Evolutionary conservation across 2,329 filamentous ascomycete species (phyloP), one percentile per base, ranked within the genome.

Genomic region (Neopestalotiopsis sp.): DNA sequence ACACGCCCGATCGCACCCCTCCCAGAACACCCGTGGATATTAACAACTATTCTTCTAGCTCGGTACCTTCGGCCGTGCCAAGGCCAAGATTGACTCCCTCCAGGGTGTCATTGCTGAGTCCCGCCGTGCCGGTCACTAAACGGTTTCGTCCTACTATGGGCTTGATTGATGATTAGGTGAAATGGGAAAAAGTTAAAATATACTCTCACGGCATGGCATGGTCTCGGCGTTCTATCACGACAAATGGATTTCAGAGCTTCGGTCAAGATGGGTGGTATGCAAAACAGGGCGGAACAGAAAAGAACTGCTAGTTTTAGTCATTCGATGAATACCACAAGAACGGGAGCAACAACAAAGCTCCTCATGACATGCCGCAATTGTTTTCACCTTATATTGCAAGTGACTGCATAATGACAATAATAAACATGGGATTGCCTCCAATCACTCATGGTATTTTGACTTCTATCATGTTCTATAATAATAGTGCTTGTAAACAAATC

Each of bases 41-140:
- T 79, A 71, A 79, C 42, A 20, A 20, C 42, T 69, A 38, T 68
- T 69, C 74, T 74, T 69, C 74, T 74, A 96, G 92, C 95, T 99
- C 89, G 96, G 96, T 84, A 98, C 96, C 79, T 98, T 98, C 86
- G 93, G 94, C 82, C 95, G 96, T 85, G 95, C 95, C 82, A 99
- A 99, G 95, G 92, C 90, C 84, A 99, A 99, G 95, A 96, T 99
- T 78, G 96, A 99, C 84, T 95, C 98, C 89, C 94, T 99, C 88
- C 94, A 94, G 88, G 91, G 94, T 81, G 93, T 99, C 86, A 99
- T 99, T 83, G 94, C 95, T 81, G 96, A 98, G 89, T 92, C 95
- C 83, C 95, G 95, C 86, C 85, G 87, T 79, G 81, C 84, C 74
- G 85, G 79, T 77, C 88, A 90, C 85, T 90, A 89, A 89, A 82